Conservation (phyloP, 169 alveolate genomes). For the Plasmodium cynomolgi region DNA sequence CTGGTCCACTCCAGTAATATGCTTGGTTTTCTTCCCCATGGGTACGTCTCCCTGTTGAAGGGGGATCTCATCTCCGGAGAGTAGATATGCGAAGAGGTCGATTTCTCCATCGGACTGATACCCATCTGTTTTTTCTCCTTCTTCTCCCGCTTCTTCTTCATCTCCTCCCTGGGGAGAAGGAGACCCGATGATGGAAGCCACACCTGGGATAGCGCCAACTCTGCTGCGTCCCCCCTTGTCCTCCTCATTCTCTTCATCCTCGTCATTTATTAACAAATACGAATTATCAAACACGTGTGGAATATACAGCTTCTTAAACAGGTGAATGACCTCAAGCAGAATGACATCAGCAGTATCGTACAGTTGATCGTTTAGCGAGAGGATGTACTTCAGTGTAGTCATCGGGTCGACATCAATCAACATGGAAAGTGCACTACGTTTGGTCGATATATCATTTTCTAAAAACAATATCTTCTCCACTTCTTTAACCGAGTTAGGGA, state of each 20-base stretch:
- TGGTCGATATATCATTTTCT: slow-evolving; percentile 93
- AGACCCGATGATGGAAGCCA: neutral
- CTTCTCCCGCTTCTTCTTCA: neutral
- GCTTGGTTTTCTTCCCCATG: neutral
- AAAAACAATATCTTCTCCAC: slow-evolving; percentile 87
- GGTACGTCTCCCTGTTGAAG: neutral
- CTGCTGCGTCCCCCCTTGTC: neutral
- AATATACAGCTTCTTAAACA: slow-evolving; percentile 84
- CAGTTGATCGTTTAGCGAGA: slow-evolving; percentile 78
- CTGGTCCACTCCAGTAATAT: neutral
- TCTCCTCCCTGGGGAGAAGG: neutral
- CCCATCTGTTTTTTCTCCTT: neutral
- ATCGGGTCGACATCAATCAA: slow-evolving; percentile 89
- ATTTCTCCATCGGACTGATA: slow-evolving; percentile 39
- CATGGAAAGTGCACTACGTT: slow-evolving; percentile 92
- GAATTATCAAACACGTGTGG: slow-evolving; percentile 79
- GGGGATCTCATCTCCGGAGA: neutral
- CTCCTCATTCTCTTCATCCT: slow-evolving; percentile 39
- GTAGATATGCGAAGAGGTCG: neutral
- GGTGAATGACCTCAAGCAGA: slow-evolving; percentile 87
- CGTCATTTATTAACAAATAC: slow-evolving; percentile 25
- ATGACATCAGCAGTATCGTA: slow-evolving; percentile 88
- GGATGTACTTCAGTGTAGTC: slow-evolving; percentile 90
- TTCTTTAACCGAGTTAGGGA: slow-evolving; percentile 87
- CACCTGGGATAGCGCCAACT: neutral